phyloP scores from a whole-genome alignment of 208 protist genomes.

The Crithidia acanthocephali region DNA sequence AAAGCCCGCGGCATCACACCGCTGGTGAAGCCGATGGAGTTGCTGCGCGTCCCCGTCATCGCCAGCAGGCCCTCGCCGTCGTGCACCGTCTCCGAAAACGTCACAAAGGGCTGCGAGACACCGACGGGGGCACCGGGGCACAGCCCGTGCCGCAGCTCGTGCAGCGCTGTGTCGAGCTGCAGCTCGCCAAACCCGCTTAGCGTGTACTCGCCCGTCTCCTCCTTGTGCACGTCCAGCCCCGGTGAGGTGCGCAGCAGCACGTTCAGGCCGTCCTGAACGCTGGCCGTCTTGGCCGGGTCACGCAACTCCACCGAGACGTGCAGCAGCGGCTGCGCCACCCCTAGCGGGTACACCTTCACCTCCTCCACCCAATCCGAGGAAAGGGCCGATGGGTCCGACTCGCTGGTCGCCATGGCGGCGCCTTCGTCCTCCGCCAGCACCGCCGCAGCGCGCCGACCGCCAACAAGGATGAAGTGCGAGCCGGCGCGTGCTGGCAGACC shows the following conservation, averaged over 20 bases:
- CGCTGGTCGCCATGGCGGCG: constrained; percentile 1
- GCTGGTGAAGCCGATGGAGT: constrained; percentile 53
- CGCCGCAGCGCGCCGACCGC: constrained; percentile 43
- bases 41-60: constrained; percentile 52
- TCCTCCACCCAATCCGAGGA: constrained; percentile 51
- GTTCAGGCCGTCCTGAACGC: constrained; percentile 95
- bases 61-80: constrained; percentile 86
- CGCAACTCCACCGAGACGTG: constrained; percentile 98
- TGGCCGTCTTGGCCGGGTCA: constrained; percentile 94
- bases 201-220: constrained; percentile 99
- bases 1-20: constrained; percentile 47
- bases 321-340: constrained; percentile 58
- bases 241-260: constrained; percentile 94
- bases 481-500: constrained; percentile 52
- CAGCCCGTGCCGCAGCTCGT: constrained; percentile 94
- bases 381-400: constrained; percentile 1
- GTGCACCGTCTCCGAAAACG: constrained; percentile 98
- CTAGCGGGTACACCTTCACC: constrained; percentile 45
- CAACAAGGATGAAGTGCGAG: constrained; percentile 67
- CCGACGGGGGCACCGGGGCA: constrained; percentile 64
- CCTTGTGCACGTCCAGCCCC: constrained; percentile 89
- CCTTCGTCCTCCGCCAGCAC: constrained; percentile 42
- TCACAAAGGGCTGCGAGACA: constrained; percentile 96
- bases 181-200: constrained; percentile 98
- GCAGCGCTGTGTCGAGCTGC: constrained; percentile 98